These are phyloP conservation scores for Annulohypoxylon truncatum DNA, from an alignment of 2,329 filamentous ascomycete genomes.

Conservation along the genomic window DNA sequence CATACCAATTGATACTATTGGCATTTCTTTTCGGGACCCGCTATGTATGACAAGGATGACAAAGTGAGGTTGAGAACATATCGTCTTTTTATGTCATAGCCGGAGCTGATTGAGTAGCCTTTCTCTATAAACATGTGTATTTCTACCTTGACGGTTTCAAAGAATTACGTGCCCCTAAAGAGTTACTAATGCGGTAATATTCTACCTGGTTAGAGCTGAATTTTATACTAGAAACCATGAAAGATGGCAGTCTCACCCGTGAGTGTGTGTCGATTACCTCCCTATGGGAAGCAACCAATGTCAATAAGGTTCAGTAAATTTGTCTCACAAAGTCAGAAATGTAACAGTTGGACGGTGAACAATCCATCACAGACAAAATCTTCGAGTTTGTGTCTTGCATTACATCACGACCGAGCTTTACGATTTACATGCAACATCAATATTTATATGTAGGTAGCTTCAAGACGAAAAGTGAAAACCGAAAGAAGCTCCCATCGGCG, in stretches of 20 bases:
- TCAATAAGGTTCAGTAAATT: not conserved
- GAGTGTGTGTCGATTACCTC: not conserved
- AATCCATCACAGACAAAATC: not conserved
- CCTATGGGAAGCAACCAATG: not conserved
- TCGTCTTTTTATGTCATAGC: not conserved
- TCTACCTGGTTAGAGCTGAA: no score
- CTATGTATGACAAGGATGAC: constrained; percentile 19
- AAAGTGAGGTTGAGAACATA: constrained; percentile 9
- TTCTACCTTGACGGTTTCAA: no score
- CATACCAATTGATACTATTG: constrained; percentile 23
- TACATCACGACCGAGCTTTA: constrained; percentile 5
- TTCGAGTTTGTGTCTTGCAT: not conserved
- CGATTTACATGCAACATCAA: not conserved
- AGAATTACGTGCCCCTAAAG: not conserved
- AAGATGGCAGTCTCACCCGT: not conserved
- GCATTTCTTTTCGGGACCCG: not conserved
- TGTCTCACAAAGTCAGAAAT: not conserved
- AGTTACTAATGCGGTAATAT: not conserved
- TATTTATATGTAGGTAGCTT: constrained; percentile 1
- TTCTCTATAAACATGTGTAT: not conserved
- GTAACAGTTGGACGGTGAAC: not conserved
- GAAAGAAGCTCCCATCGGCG: not conserved
- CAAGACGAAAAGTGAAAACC: not conserved
- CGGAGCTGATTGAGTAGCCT: not conserved
- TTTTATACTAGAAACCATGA: no score